Base-by-base conservation (phyloP, 805 yeast species). In the Kregervanrija fluxuum region DNA sequence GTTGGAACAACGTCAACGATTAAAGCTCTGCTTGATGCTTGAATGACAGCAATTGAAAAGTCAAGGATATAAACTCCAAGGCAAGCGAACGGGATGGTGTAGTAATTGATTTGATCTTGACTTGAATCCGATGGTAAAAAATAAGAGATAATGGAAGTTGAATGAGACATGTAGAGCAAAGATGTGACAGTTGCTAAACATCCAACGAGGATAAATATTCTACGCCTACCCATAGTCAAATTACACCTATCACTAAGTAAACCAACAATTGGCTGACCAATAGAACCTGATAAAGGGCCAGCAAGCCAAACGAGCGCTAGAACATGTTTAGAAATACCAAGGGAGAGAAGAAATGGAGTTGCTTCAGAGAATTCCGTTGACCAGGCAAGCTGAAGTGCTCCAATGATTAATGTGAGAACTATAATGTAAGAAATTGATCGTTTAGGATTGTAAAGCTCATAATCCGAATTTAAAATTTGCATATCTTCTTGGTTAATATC, bases 261-360 rank as follows among this genome's bases (percentile, higher is more conserved):
- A 0, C 86, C 86, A 35, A 79, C 74, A 4, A 79, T 64, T 0
- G 86, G 86, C 57, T 80, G 85, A 0, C 82, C 82, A 16, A 80
- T 50, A 0, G 80, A 69, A 1, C 85, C 85, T 11, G 81, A 73
- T 12, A 79, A 53, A 0, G 86, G 85, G 2, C 85, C 84, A 1
- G 84, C 83, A 16, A 80, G 69, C 86, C 85, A 80, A 4, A 80
- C 72, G 38, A 80, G 61, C 6, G 82, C 78, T 51, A 80, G 58
- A 0, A 69, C 53, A 16, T 75, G 70, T 52, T 77, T 79, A 2
- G 83, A 73, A 40, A 80, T 64, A 4, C 85, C 85, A n/a, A 80
- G 60, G 0, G 81, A 75, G n/a, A 79, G 59, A 12, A 80, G 56
- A 51, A 72, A 79, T 0, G 84, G 81, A 3, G 80, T 78, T 3